These are phyloP conservation scores for Madurella fahalii DNA, from an alignment of 2,329 filamentous ascomycete species.

Conservation along the genomic window DNA sequence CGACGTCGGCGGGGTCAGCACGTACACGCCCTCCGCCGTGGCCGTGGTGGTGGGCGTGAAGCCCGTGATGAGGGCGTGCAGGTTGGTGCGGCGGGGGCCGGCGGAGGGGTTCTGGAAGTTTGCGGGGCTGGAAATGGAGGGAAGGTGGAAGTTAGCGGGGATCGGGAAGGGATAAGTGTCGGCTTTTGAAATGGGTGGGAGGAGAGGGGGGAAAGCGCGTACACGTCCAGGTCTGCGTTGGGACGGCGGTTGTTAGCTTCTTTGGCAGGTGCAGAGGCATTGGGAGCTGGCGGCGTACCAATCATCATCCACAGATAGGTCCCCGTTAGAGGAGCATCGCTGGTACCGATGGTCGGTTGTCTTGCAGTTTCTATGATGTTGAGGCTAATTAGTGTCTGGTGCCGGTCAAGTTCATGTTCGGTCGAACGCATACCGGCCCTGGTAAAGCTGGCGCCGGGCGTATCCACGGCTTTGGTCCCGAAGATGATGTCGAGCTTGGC, in stretches of 20 bases:
- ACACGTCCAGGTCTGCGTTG: slow-evolving; percentile 24
- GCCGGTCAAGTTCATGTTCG: background rate
- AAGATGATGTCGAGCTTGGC: slow-evolving; percentile 25
- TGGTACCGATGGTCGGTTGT: slow-evolving; percentile 26
- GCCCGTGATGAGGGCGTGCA: slow-evolving; percentile 28
- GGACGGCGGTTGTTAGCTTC: background rate
- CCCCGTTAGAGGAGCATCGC: slow-evolving; percentile 16
- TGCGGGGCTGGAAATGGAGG: slow-evolving; percentile 12
- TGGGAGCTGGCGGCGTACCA: slow-evolving; percentile 9
- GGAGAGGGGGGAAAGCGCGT: background rate
- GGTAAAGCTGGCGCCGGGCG: slow-evolving; percentile 23
- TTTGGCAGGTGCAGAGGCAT: background rate
- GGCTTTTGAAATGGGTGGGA: background rate
- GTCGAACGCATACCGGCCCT: slow-evolving; percentile 20
- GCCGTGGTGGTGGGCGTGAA: slow-evolving; percentile 20
- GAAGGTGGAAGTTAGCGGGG: background rate
- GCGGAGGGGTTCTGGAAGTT: slow-evolving; percentile 25
- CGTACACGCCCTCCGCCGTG: slow-evolving; percentile 13
- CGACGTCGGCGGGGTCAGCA: slow-evolving; percentile 15
- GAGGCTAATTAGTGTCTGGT: background rate
- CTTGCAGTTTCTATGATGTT: slow-evolving; percentile 23
- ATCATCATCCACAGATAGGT: slow-evolving; percentile 29
- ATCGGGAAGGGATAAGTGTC: background rate
- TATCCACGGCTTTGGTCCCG: slow-evolving; percentile 24
- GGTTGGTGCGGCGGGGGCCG: slow-evolving; percentile 21